These are phyloP conservation scores for Pittosporum tobira DNA, from an alignment of 129 eudicot genomes.

Conservation along the genomic window DNA sequence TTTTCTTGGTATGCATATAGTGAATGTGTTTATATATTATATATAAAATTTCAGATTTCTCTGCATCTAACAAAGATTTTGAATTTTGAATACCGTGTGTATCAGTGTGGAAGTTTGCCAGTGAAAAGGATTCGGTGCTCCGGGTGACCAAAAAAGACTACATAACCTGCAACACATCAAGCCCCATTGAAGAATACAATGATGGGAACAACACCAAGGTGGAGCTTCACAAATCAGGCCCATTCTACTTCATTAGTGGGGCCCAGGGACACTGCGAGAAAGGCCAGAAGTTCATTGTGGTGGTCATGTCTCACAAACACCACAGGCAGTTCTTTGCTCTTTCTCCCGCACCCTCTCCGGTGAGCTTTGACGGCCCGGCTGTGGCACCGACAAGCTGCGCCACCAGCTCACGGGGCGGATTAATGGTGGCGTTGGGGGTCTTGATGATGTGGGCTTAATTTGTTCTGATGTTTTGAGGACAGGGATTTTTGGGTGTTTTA, in stretches of 20 bases:
- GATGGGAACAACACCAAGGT: slow-evolving; percentile 32
- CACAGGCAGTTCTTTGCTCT: neutral
- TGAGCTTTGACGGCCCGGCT: slow-evolving; percentile 22
- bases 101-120: slow-evolving; percentile 40
- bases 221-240: slow-evolving; percentile 34
- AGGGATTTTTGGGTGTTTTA: too few relatives aligned
- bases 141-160: slow-evolving; percentile 35
- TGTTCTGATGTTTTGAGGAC: too few relatives aligned
- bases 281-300: slow-evolving; percentile 49
- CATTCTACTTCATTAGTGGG: slow-evolving; percentile 48
- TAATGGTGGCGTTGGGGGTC: slow-evolving; percentile 11
- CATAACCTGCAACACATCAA: slow-evolving; percentile 38
- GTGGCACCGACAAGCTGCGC: slow-evolving; percentile 33
- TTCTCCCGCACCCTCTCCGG: slow-evolving; percentile 47
- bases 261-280: slow-evolving; percentile 34
- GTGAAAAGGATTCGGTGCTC: slow-evolving; percentile 35
- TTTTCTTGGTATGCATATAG: slow-evolving; percentile 23
- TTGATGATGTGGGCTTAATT: neutral
- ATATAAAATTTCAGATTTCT: neutral
- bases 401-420: slow-evolving; percentile 6
- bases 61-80: neutral
- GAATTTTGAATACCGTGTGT: neutral
- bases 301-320: slow-evolving; percentile 33
- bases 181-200: slow-evolving; percentile 32
- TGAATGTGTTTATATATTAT: neutral